Conservation (phyloP, 2,329 filamentous ascomycete species). For the Diplodia sapinea region DNA sequence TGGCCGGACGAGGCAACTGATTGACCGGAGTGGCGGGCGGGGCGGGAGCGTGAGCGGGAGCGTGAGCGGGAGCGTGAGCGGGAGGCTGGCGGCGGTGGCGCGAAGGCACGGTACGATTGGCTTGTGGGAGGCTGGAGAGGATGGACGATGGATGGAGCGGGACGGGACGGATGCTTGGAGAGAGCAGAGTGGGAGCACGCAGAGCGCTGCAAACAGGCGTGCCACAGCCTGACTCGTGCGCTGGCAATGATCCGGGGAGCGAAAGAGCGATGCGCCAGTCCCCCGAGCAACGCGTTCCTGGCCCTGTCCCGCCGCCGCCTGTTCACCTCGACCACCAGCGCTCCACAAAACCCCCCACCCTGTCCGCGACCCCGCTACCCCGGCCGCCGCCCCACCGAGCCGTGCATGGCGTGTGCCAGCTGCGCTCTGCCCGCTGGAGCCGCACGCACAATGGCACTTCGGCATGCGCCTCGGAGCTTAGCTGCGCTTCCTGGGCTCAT, state of each 20-base stretch:
- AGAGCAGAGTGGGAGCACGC: no score
- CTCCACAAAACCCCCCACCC: neutral
- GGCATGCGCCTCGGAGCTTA: neutral
- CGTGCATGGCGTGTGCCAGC: no score
- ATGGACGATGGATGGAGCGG: no score
- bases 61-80: neutral
- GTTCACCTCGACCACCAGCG: neutral
- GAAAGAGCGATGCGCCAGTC: neutral
- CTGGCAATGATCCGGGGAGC: slow-evolving; percentile 18
- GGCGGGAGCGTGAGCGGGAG: neutral
- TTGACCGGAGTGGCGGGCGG: neutral
- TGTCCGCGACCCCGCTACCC: neutral
- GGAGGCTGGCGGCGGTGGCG: slow-evolving; percentile 6
- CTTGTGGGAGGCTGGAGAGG: no score
- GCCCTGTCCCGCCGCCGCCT: neutral
- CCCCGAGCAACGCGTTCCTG: slow-evolving; percentile 7
- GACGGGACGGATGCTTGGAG: no score
- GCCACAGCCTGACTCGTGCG: slow-evolving; percentile 12
- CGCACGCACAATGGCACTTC: neutral
- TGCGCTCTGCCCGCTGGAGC: neutral
- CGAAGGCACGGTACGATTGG: no score
- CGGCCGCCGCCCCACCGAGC: neutral
- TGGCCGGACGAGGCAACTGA: neutral
- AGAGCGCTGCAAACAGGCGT: neutral
- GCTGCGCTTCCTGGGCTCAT: slow-evolving; percentile 12